Evolutionary conservation across 2,329 filamentous ascomycete species (phyloP).

Genomic region (Aspergillus quadricinctus): DNA sequence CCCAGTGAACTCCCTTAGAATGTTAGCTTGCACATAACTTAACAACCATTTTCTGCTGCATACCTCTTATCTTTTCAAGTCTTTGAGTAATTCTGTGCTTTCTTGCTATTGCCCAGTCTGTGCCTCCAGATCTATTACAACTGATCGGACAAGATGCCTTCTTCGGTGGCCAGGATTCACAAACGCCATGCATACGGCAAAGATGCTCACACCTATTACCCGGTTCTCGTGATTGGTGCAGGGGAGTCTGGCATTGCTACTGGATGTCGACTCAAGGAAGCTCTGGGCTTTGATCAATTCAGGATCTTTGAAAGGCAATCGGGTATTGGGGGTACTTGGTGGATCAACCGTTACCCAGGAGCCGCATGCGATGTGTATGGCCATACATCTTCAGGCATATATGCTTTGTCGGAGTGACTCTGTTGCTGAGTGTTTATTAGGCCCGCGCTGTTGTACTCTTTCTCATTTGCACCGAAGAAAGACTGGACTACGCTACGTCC

Average conservation of each 20-base stretch:
- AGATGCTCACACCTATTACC: constrained; percentile 43
- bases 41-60: background rate
- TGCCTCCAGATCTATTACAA: background rate
- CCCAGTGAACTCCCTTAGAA: too few relatives aligned
- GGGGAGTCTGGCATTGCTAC: constrained; percentile 61
- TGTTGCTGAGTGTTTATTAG: constrained; percentile 25
- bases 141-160: constrained; percentile 17
- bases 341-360: constrained; percentile 59
- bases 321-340: constrained; percentile 62
- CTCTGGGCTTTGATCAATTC: constrained; percentile 56
- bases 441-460: constrained; percentile 54
- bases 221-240: constrained; percentile 56
- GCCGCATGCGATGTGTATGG: constrained; percentile 52
- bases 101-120: background rate
- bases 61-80: background rate
- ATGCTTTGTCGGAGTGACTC: background rate
- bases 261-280: constrained; percentile 55
- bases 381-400: background rate
- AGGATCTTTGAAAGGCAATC: constrained; percentile 57
- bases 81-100: background rate
- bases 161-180: constrained; percentile 33
- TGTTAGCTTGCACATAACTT: too few relatives aligned
- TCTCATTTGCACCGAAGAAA: constrained; percentile 52
- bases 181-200: constrained; percentile 37
- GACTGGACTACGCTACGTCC: constrained; percentile 50